These are phyloP conservation scores for Pseudocercospora eumusae DNA, from an alignment of 2,329 filamentous ascomycete species.

Conservation along the genomic window DNA sequence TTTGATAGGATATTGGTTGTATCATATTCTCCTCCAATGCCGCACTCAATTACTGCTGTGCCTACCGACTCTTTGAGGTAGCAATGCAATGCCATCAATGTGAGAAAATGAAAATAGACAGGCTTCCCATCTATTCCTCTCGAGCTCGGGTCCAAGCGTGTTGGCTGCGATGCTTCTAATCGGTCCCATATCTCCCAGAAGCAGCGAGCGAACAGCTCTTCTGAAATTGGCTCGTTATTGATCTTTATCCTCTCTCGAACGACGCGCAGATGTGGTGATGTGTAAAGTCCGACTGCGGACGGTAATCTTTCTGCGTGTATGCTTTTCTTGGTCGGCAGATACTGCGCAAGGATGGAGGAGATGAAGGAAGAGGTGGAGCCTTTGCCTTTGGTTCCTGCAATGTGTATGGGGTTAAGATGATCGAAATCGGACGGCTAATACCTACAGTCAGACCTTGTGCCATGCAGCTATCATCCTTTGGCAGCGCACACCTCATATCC, in stretches of 20 bases:
- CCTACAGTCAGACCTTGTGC: conserved; percentile 16
- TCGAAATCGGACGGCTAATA: conserved; percentile 63
- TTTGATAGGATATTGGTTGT: conserved; percentile 80
- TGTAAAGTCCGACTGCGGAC: conserved; percentile 69
- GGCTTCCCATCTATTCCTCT: conserved; percentile 66
- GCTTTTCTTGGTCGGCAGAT: conserved; percentile 47
- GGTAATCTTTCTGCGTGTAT: conserved; percentile 36
- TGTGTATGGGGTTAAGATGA: conserved; percentile 68
- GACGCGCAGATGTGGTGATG: conserved; percentile 80
- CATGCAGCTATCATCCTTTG: conserved; percentile 18
- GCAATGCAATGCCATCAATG: conserved; percentile 80
- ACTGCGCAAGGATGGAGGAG: conserved; percentile 72
- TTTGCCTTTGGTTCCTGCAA: conserved; percentile 93
- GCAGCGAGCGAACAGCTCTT: conserved; percentile 69
- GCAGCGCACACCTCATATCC: conserved; percentile 67
- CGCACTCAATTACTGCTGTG: conserved; percentile 84
- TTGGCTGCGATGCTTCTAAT: conserved; percentile 56
- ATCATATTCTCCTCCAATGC: conserved; percentile 91
- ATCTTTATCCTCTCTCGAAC: conserved; percentile 84
- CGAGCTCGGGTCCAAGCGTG: conserved; percentile 53
- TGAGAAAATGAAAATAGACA: conserved; percentile 89
- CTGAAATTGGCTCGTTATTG: conserved; percentile 68
- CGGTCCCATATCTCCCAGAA: conserved; percentile 85
- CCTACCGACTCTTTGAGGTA: conserved; percentile 76
- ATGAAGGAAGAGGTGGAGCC: conserved; percentile 84